Conservation (phyloP, 345 rosid species). For the Brassica carinata region DNA sequence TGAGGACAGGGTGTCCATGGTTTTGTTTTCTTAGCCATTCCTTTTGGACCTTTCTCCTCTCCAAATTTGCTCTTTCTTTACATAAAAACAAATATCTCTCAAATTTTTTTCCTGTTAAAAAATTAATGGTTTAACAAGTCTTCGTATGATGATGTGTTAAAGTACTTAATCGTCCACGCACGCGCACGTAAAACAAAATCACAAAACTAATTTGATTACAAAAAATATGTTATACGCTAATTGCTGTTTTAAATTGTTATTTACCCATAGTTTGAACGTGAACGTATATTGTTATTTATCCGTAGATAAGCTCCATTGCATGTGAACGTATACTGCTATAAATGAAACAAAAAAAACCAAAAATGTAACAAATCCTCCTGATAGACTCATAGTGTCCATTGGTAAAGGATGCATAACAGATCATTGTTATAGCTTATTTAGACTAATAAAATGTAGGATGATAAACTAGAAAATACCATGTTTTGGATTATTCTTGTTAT, state of each 20-base stretch:
- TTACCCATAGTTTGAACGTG: neutral
- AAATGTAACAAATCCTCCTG: neutral
- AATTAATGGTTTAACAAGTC: neutral
- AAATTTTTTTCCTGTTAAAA: neutral
- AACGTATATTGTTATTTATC: neutral
- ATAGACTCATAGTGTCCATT: too few species aligned
- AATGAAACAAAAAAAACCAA: neutral
- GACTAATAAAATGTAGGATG: neutral
- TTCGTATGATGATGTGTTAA: neutral
- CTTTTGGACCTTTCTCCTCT: slow-evolving; percentile 56
- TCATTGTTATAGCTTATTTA: neutral
- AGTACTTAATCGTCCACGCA: neutral
- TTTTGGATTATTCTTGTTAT: slow-evolving; percentile 12
- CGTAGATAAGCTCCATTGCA: neutral
- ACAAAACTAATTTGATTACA: too few species aligned
- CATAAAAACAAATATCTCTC: neutral
- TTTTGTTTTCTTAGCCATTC: slow-evolving; percentile 53
- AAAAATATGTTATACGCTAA: too few species aligned
- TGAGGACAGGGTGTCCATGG: slow-evolving; percentile 55
- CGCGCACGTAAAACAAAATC: neutral
- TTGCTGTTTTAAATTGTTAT: neutral
- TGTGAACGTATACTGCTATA: neutral
- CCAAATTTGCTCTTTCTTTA: neutral
- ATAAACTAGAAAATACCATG: neutral
- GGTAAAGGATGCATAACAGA: neutral